Evolutionary conservation across 208 protist species (phyloP).

Genomic region (Entamoeba dispar): DNA sequence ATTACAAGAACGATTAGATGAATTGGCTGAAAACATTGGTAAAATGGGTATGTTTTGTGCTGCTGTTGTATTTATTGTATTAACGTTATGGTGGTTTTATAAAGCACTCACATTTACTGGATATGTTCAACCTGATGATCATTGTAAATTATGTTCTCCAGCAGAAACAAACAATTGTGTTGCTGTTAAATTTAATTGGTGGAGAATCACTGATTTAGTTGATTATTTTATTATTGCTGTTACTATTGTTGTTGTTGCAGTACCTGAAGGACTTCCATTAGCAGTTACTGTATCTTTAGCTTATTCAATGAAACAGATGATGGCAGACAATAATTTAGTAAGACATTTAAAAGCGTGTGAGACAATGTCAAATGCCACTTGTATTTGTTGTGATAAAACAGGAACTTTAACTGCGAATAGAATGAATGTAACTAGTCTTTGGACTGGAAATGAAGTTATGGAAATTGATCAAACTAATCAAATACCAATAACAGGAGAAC

Average conservation of each 20-base stretch:
- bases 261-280: constrained; percentile 80
- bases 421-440: constrained; percentile 73
- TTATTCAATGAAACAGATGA: constrained; percentile 85
- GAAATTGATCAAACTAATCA: background rate
- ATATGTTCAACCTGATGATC: background rate
- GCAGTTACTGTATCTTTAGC: constrained; percentile 82
- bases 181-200: background rate
- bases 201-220: constrained; percentile 26
- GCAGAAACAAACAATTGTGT: background rate
- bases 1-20: constrained; percentile 58
- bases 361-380: constrained; percentile 72
- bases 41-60: constrained; percentile 54
- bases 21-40: constrained; percentile 55
- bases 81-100: constrained; percentile 5
- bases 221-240: constrained; percentile 65
- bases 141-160: background rate
- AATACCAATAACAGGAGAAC: background rate
- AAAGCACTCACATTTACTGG: background rate
- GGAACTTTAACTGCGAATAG: constrained; percentile 82
- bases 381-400: constrained; percentile 82
- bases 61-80: constrained; percentile 42
- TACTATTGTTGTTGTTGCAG: constrained; percentile 77
- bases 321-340: constrained; percentile 86
- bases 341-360: constrained; percentile 74
- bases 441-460: background rate